Conservation (phyloP, 2,329 filamentous ascomycete species). For the Aureobasidium melanogenum region DNA sequence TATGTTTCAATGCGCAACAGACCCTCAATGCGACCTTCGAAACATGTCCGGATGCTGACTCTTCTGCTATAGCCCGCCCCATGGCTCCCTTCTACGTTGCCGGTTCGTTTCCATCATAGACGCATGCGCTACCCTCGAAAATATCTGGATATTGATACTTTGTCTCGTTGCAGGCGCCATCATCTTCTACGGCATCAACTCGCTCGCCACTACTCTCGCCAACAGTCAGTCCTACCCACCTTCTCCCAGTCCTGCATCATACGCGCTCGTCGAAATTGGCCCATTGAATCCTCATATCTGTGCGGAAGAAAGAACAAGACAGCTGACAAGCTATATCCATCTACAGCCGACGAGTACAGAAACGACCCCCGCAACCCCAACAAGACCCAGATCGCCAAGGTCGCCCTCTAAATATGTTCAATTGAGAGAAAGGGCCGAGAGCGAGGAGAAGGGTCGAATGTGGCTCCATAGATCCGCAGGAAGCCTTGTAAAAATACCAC, state of each 20-base stretch:
- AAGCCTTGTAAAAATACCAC: conserved; percentile 6
- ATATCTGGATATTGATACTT: background rate
- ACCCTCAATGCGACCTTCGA: background rate
- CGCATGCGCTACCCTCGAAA: background rate
- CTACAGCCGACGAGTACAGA: conserved; percentile 82
- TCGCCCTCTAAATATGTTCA: background rate
- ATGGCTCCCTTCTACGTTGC: conserved; percentile 17
- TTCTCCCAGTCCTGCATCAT: background rate
- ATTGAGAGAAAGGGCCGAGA: background rate
- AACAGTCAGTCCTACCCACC: conserved; percentile 56
- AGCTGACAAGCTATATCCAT: background rate
- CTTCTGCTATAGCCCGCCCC: conserved; percentile 12
- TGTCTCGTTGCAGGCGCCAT: conserved; percentile 53
- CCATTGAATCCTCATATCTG: too few relatives aligned
- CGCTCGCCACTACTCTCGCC: conserved; percentile 67
- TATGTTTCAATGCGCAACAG: conserved; percentile 26
- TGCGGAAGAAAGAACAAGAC: background rate
- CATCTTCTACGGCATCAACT: conserved; percentile 87
- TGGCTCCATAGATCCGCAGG: background rate
- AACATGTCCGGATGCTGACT: background rate
- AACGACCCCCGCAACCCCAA: conserved; percentile 85
- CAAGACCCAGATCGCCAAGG: background rate
- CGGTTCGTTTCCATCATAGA: conserved; percentile 10
- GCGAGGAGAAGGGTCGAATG: background rate
- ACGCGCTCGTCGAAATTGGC: background rate